Evolutionary conservation across 768 basidiomycete species (phyloP).

Genomic region (Holtermanniella nyarrowii): DNA sequence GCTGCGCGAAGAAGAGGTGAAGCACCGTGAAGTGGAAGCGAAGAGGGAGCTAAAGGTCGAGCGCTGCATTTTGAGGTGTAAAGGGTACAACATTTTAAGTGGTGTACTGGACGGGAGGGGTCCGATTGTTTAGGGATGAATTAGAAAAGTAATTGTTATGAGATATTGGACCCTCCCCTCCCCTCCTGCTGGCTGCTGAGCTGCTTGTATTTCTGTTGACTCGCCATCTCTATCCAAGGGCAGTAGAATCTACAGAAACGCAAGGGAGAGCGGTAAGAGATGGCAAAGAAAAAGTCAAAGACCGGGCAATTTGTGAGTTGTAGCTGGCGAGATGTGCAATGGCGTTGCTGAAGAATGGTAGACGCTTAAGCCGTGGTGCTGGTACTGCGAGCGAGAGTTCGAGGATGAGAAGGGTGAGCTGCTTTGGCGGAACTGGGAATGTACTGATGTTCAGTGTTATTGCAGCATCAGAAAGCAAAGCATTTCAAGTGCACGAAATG

Average conservation of each 20-base stretch:
- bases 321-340: neutral
- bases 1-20: constrained; percentile 16
- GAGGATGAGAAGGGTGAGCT: constrained; percentile 92
- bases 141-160: no score
- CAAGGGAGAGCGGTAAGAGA: constrained; percentile 5
- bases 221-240: no score
- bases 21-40: neutral
- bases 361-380: constrained; percentile 64
- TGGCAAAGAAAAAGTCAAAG: constrained; percentile 40
- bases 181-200: no score
- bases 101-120: no score
- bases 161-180: no score
- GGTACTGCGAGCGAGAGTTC: constrained; percentile 99
- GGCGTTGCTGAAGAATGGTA: constrained; percentile 1
- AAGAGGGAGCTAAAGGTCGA: neutral
- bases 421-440: neutral
- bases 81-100: no score
- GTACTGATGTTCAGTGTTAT: constrained; percentile 55
- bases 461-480: constrained; percentile 99
- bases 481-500: constrained; percentile 98
- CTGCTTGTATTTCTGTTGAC: no score
- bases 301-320: constrained; percentile 33
- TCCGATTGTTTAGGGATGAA: no score
- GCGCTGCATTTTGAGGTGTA: neutral
- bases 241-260: no score